A percentile compares a stretch with the other conserved stretches of the same genome.
phyloP scores from a whole-genome alignment of 2,329 filamentous ascomycete genomes.

The Penicillium sumatraense region DNA sequence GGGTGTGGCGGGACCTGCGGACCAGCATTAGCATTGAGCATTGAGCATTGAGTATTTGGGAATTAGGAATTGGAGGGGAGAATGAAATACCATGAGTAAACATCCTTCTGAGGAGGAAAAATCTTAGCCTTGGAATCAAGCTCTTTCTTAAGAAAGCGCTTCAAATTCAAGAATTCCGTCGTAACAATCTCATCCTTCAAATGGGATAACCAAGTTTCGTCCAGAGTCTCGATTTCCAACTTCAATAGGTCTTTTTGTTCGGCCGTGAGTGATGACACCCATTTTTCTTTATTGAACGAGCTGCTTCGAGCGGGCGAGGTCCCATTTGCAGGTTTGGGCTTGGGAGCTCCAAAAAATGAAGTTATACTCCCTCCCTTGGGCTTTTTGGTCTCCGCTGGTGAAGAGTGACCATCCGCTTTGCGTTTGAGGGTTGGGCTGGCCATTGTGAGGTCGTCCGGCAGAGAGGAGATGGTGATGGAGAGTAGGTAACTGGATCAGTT shows the following conservation, averaged over 20 bases:
- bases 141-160: conserved; percentile 83
- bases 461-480: too few relatives aligned
- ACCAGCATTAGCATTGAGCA: too few relatives aligned
- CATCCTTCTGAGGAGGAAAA: conserved; percentile 84
- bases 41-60: neutral
- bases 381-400: conserved; percentile 66
- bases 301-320: conserved; percentile 19
- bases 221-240: conserved; percentile 88
- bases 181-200: conserved; percentile 84
- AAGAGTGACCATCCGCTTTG: conserved; percentile 58
- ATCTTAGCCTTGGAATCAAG: conserved; percentile 73
- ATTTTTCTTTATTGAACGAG: conserved; percentile 87
- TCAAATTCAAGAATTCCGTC: conserved; percentile 82
- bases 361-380: conserved; percentile 77
- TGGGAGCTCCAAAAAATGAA: conserved; percentile 82
- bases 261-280: conserved; percentile 76
- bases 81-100: conserved; percentile 81
- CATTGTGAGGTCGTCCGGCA: too few relatives aligned
- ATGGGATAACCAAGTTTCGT: conserved; percentile 87
- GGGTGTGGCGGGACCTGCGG: conserved; percentile 86
- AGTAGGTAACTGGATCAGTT: too few relatives aligned
- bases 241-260: conserved; percentile 84
- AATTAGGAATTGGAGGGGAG: neutral
- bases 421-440: conserved; percentile 61
- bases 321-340: conserved; percentile 41